Percentiles rank a stretch among this genome's conserved stretches.
phyloP scores from a whole-genome alignment of 2,329 filamentous ascomycete genomes.

The Ceratocystis alfenasii region DNA sequence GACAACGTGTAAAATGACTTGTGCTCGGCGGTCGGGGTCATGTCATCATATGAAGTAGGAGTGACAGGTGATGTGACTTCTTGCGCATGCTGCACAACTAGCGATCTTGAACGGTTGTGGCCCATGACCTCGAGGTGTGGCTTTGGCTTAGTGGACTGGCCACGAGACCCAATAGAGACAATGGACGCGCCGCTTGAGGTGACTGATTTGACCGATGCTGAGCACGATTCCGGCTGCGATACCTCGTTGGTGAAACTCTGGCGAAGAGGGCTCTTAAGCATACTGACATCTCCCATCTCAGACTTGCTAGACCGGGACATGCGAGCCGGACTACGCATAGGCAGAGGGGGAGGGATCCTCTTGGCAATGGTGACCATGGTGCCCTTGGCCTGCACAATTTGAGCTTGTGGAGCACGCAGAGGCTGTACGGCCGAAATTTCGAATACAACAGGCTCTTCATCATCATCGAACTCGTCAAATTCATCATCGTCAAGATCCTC shows the following conservation, averaged over 20 bases:
- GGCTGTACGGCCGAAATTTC: slow-evolving; percentile 46
- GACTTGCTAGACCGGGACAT: slow-evolving; percentile 40
- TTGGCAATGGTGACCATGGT: slow-evolving; percentile 78
- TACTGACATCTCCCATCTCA: slow-evolving; percentile 49
- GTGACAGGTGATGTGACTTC: slow-evolving; percentile 14
- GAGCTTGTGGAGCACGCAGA: slow-evolving; percentile 44
- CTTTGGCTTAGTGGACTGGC: slow-evolving; percentile 10
- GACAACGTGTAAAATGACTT: slow-evolving; percentile 17
- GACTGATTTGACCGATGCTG: slow-evolving; percentile 5
- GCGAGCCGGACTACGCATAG: slow-evolving; percentile 62
- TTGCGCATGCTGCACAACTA: slow-evolving; percentile 14
- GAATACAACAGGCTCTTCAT: slow-evolving; percentile 56
- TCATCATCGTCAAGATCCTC: slow-evolving; percentile 34
- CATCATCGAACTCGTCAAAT: slow-evolving; percentile 39
- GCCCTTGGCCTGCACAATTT: slow-evolving; percentile 59
- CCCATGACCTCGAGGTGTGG: slow-evolving; percentile 7
- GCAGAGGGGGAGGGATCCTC: slow-evolving; percentile 63
- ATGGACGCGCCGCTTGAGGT: slow-evolving; percentile 16
- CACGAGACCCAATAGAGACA: slow-evolving; percentile 15
- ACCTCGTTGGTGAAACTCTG: slow-evolving; percentile 33
- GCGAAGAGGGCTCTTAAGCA: slow-evolving; percentile 40
- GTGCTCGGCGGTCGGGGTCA: slow-evolving; percentile 15
- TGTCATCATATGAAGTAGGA: slow-evolving; percentile 12
- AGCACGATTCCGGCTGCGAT: background rate
- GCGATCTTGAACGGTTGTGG: slow-evolving; percentile 10